These are phyloP conservation scores for Microglena sp. DNA, from an alignment of 139 green algal genomes.

Conservation along the genomic window DNA sequence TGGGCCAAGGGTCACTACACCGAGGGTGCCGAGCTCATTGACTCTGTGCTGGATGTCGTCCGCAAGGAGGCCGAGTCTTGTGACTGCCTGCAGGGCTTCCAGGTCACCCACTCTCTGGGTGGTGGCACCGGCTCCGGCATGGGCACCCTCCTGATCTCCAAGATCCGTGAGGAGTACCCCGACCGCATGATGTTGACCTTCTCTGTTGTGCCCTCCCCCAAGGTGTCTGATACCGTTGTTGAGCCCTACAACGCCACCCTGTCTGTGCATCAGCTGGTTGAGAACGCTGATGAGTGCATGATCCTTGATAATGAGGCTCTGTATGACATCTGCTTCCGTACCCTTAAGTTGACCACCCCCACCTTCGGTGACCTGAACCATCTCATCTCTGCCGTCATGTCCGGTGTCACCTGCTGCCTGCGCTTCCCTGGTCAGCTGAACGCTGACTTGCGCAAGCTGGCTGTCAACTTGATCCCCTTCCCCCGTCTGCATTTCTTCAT, in stretches of 20 bases:
- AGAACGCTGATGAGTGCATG: slow-evolving; percentile 99
- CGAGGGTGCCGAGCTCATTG: slow-evolving; percentile 96
- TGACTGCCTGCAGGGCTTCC: slow-evolving; percentile 97
- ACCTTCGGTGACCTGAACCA: slow-evolving; percentile 94
- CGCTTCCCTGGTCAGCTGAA: slow-evolving; percentile 98
- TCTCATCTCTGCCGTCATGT: slow-evolving; percentile 91
- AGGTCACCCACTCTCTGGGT: slow-evolving; percentile 92
- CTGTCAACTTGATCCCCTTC: slow-evolving; percentile 99
- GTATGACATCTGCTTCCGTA: slow-evolving; percentile 99
- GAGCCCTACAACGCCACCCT: slow-evolving; percentile 99
- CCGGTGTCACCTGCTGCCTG: slow-evolving; percentile 89
- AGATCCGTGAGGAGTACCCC: slow-evolving; percentile 97
- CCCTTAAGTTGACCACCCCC: slow-evolving; percentile 96
- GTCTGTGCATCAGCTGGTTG: slow-evolving; percentile 97
- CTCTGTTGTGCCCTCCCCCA: slow-evolving; percentile 97
- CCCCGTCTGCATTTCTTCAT: slow-evolving; percentile 99
- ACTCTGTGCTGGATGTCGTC: slow-evolving; percentile 94
- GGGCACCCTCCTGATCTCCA: slow-evolving; percentile 97
- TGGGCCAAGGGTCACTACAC: slow-evolving; percentile 99
- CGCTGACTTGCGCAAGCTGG: slow-evolving; percentile 97
- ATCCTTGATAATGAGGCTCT: slow-evolving; percentile 89
- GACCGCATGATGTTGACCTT: slow-evolving; percentile 99
- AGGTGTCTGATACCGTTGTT: slow-evolving; percentile 99
- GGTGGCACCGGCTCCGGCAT: slow-evolving; percentile 96
- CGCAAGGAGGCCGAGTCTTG: slow-evolving; percentile 96